Conservation (phyloP, 2,329 filamentous ascomycete species). For the Phaeoacremonium minimum region DNA sequence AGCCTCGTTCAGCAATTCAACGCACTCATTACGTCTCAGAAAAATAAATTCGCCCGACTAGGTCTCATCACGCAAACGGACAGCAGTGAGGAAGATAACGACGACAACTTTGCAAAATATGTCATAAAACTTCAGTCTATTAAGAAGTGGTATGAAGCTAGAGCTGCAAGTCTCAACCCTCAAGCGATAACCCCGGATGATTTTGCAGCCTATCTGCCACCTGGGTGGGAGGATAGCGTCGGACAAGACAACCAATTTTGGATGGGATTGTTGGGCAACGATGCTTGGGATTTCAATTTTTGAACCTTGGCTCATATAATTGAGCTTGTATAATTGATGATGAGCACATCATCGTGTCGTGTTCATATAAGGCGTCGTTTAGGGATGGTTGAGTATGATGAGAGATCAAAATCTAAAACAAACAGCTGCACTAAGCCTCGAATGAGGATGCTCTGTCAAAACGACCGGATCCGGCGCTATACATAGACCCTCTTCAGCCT, state of each 20-base stretch:
- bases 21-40: conserved; percentile 1
- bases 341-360: too few relatives aligned
- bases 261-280: neutral
- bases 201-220: neutral
- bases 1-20: conserved; percentile 7
- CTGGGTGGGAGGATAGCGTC: neutral
- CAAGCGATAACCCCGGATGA: conserved; percentile 8
- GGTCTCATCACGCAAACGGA: neutral
- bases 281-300: neutral
- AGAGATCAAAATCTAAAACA: neutral
- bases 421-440: neutral
- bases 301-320: too few relatives aligned
- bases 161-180: conserved; percentile 4
- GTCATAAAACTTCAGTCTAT: conserved; percentile 18
- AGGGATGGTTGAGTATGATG: neutral
- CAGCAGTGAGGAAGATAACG: conserved; percentile 12
- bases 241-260: neutral
- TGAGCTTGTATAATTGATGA: too few relatives aligned
- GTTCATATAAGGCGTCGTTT: too few relatives aligned
- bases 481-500: too few relatives aligned
- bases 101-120: conserved; percentile 13
- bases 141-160: conserved; percentile 24
- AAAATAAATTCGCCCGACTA: conserved; percentile 4
- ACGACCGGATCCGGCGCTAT: neutral
- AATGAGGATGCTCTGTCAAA: neutral